These are phyloP conservation scores for Bacidia rubella DNA, from an alignment of 495 filamentous ascomycete genomes.

Conservation along the genomic window DNA sequence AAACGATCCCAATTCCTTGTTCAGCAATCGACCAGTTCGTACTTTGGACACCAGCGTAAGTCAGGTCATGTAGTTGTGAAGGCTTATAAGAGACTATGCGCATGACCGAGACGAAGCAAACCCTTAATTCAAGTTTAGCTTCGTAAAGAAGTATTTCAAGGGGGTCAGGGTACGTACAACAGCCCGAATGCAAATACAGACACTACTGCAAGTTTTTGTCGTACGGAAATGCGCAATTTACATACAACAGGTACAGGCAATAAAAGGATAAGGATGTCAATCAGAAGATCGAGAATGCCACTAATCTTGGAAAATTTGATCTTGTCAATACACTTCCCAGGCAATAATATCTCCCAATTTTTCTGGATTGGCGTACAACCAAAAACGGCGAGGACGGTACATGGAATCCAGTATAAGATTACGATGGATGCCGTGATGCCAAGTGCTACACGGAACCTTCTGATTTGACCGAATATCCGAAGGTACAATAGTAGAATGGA, in stretches of 20 bases:
- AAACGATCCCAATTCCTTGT: slow-evolving; percentile 42
- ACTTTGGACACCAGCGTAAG: slow-evolving; percentile 35
- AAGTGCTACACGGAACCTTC: slow-evolving; percentile 23
- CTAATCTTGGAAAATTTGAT: slow-evolving; percentile 29
- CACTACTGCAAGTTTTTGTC: slow-evolving; percentile 36
- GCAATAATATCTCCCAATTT: slow-evolving; percentile 29
- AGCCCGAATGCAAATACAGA: slow-evolving; percentile 34
- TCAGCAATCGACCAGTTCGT: slow-evolving; percentile 46
- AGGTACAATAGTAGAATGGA: slow-evolving; percentile 35
- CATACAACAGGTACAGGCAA: slow-evolving; percentile 29
- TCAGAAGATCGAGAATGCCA: slow-evolving; percentile 30
- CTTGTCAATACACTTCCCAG: slow-evolving; percentile 24
- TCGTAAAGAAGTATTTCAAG: neutral
- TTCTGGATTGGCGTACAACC: slow-evolving; percentile 29
- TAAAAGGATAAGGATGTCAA: slow-evolving; percentile 31
- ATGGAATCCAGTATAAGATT: slow-evolving; percentile 23
- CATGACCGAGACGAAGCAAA: slow-evolving; percentile 34
- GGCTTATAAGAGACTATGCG: slow-evolving; percentile 45
- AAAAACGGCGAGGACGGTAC: slow-evolving; percentile 28
- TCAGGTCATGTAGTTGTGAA: slow-evolving; percentile 32
- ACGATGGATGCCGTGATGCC: slow-evolving; percentile 26
- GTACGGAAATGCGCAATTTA: slow-evolving; percentile 28
- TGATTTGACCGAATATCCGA: slow-evolving; percentile 27
- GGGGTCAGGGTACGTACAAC: slow-evolving; percentile 22
- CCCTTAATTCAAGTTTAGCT: slow-evolving; percentile 11